Base-by-base conservation (phyloP, 768 basidiomycete species). In the Termitomyces sp. region DNA sequence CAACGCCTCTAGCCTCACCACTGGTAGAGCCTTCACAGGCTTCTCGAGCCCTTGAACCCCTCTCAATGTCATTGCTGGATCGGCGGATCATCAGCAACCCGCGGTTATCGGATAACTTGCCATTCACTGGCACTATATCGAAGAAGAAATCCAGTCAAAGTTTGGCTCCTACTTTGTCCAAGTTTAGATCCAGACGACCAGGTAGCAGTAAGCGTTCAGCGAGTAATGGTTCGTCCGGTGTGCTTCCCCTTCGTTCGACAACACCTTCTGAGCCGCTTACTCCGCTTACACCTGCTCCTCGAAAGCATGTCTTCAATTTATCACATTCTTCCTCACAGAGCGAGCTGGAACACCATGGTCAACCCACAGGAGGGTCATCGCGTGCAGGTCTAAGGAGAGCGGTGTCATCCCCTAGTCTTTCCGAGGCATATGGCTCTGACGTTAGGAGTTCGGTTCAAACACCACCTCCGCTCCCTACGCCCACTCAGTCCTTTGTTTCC, bases 241-340 rank as follows among this genome's bases (percentile, higher is more conserved):
- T 79, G 48, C 73, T 82, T 42, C 84, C 84, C 22, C 63, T 75
- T 38, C 85, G 90, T 16, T 86, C 83, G 15, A 87, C 88, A 62
- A 90, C 88, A 0, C 91, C 90, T 13, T 70, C 76, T 15, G 83
- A 80, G 11, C 84, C 79, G 22, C 74, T 86, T 63, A 84, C 80
- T 1, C 86, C 89, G 22, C 78, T 92, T 20, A 78, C 85, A 2
- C 90, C 89, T 39, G 84, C 90, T 6, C 90, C 90, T 11, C 78
- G 85, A 52, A 81, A 79, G 65, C 74, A 79, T 65, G 71, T 81
- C 33, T 70, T 81, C 59, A 82, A 78, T 57, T 74, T 81, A 9
- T 68, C 80, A 20, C 81, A 81, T 65, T 89, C 87, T 15, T 71
- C 78, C 40, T 89, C 88, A 2, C 86, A 88, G 65, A 83, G 83